Conservation (phyloP, 2,329 filamentous ascomycete genomes). For the Aaosphaeria pasadenensis region DNA sequence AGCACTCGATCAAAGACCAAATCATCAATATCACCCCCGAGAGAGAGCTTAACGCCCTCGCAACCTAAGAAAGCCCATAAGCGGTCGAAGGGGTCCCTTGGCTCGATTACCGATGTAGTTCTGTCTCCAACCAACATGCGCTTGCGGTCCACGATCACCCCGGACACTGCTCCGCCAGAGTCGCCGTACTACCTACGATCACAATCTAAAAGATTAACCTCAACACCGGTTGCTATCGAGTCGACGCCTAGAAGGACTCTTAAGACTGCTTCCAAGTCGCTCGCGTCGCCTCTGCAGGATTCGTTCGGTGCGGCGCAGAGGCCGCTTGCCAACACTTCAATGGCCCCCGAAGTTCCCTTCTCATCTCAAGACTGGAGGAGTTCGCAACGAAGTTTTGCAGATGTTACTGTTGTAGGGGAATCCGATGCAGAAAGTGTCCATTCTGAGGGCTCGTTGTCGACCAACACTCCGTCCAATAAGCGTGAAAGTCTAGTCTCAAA, state of each 20-base stretch:
- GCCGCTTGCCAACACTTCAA: no score
- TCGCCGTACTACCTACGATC: constrained; percentile 29
- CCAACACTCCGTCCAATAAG: constrained; percentile 2
- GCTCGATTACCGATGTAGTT: constrained; percentile 10
- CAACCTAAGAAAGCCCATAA: constrained; percentile 6
- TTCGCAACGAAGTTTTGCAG: constrained; percentile 19
- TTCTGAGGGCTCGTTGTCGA: constrained; percentile 27
- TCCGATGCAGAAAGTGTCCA: constrained; percentile 28
- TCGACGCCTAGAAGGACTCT: no score
- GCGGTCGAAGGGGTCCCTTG: constrained; percentile 16
- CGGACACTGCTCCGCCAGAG: constrained; percentile 12
- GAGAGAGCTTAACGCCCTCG: constrained; percentile 8
- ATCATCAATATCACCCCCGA: constrained; percentile 15
- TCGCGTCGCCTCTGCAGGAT: no score
- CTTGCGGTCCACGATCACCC: constrained; percentile 15
- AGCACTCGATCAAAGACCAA: constrained; percentile 33
- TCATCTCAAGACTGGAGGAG: constrained; percentile 22
- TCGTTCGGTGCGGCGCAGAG: no score
- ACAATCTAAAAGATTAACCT: constrained; percentile 16
- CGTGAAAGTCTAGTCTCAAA: neutral
- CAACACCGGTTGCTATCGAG: neutral
- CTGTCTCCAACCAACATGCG: constrained; percentile 17
- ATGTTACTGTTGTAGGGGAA: constrained; percentile 25
- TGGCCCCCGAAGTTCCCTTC: neutral
- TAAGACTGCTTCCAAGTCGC: no score